Percentiles rank a stretch among this genome's conserved stretches.
phyloP scores from a whole-genome alignment of 2,329 filamentous ascomycete species.

The Plectosphaerella cucumerina region DNA sequence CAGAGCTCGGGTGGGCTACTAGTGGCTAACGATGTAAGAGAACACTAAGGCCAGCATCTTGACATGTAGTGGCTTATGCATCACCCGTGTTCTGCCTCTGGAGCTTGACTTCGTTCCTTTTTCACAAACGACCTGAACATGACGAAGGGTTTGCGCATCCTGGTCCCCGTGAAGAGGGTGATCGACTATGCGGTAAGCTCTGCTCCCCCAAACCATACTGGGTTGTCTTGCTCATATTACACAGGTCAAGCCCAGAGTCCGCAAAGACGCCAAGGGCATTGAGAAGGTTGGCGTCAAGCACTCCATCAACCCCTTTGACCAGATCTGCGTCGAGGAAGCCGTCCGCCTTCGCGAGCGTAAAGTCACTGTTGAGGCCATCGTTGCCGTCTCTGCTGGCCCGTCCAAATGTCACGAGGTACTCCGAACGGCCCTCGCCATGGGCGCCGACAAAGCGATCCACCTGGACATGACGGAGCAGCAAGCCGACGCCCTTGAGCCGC shows the following conservation, averaged over 20 bases:
- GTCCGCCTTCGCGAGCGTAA: slow-evolving; percentile 91
- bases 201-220: slow-evolving; percentile 12
- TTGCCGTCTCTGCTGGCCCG: slow-evolving; percentile 83
- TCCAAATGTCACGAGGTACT: slow-evolving; percentile 86
- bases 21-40: too few relatives aligned
- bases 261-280: slow-evolving; percentile 75
- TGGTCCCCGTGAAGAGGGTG: slow-evolving; percentile 77
- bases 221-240: slow-evolving; percentile 1
- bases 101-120: slow-evolving; percentile 25
- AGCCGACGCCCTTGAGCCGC: slow-evolving; percentile 75
- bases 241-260: slow-evolving; percentile 65
- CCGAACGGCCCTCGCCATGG: slow-evolving; percentile 98
- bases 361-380: slow-evolving; percentile 79
- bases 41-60: too few relatives aligned
- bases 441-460: slow-evolving; percentile 87
- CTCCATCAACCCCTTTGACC: slow-evolving; percentile 98
- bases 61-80: too few relatives aligned
- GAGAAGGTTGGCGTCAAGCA: slow-evolving; percentile 93
- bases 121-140: slow-evolving; percentile 4
- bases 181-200: slow-evolving; percentile 75
- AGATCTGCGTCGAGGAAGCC: slow-evolving; percentile 94
- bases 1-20: too few relatives aligned
- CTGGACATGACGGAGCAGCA: slow-evolving; percentile 69
- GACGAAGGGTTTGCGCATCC: slow-evolving; percentile 37
- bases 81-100: too few relatives aligned